A percentile compares a stretch with the other conserved stretches of the same genome.
Conservation (phyloP, 2,329 filamentous ascomycete species). For the Colletotrichum truncatum region DNA sequence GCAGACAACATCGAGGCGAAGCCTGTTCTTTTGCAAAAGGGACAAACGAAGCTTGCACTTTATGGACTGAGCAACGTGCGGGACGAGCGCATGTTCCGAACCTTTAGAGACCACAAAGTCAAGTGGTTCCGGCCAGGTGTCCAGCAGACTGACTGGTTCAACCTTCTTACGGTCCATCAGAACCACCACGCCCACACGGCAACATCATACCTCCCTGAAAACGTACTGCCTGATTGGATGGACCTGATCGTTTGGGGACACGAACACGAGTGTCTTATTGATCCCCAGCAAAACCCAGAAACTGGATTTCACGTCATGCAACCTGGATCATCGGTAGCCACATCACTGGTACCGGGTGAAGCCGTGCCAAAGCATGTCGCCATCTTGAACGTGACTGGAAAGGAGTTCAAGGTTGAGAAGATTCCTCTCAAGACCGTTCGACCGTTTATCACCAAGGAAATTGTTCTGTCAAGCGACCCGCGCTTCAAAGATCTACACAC, state of each 20-base stretch:
- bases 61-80: conserved; percentile 97
- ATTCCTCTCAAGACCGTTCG: conserved; percentile 88
- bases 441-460: conserved; percentile 88
- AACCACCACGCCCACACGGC: conserved; percentile 94
- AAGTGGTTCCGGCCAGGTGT: conserved; percentile 88
- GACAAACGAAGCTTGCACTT: conserved; percentile 88
- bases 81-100: conserved; percentile 93
- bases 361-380: conserved; percentile 91
- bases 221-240: conserved; percentile 89
- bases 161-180: conserved; percentile 92
- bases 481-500: conserved; percentile 81
- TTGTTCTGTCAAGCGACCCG: conserved; percentile 79
- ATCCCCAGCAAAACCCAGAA: conserved; percentile 83
- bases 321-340: conserved; percentile 94
- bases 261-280: conserved; percentile 94
- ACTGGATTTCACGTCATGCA: conserved; percentile 97
- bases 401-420: conserved; percentile 81
- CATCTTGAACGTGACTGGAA: conserved; percentile 84
- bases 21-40: conserved; percentile 92
- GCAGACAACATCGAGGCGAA: conserved; percentile 94
- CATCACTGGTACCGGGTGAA: conserved; percentile 89
- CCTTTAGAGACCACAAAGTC: conserved; percentile 91
- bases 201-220: conserved; percentile 94
- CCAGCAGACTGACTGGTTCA: conserved; percentile 93
- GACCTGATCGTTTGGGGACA: conserved; percentile 97